Percentiles rank a stretch among this genome's conserved stretches.
phyloP scores from a whole-genome alignment of 2,329 filamentous ascomycete genomes.

The Ophiostoma ulmi region DNA sequence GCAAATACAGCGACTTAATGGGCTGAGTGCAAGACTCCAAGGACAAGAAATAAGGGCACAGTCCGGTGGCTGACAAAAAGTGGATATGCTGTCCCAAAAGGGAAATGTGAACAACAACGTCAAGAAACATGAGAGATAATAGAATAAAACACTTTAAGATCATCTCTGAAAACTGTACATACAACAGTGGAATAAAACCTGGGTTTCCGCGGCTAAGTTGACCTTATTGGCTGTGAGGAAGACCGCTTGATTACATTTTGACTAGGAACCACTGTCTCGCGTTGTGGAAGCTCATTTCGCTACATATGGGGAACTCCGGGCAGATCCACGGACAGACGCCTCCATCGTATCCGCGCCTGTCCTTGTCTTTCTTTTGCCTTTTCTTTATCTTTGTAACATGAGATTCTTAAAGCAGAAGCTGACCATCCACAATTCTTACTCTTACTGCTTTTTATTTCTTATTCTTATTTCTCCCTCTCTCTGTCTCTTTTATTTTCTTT shows the following conservation, averaged over 20 bases:
- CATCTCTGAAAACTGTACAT: background rate
- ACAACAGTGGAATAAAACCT: background rate
- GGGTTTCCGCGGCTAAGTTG: background rate
- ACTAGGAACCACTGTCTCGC: constrained; percentile 18
- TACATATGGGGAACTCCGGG: constrained; percentile 29
- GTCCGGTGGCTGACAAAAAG: constrained; percentile 21
- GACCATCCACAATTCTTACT: background rate
- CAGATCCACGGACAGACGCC: constrained; percentile 23
- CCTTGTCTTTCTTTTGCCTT: background rate
- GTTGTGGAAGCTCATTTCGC: constrained; percentile 29
- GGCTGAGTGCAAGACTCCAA: background rate
- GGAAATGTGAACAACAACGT: background rate
- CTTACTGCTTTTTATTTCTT: background rate
- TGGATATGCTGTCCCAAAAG: background rate
- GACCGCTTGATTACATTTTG: background rate
- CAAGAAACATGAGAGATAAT: background rate
- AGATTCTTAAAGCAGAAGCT: background rate
- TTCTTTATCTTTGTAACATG: background rate
- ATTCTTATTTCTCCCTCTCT: background rate
- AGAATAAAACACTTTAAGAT: background rate
- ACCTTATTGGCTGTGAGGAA: background rate
- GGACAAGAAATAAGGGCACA: background rate
- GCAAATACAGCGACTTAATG: background rate
- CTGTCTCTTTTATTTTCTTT: background rate
- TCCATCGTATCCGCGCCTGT: background rate